Evolutionary conservation across 371 early-diverging fungal species (phyloP), one percentile per base, ranked within the genome.

Genomic region (Mortierella polycephala): DNA sequence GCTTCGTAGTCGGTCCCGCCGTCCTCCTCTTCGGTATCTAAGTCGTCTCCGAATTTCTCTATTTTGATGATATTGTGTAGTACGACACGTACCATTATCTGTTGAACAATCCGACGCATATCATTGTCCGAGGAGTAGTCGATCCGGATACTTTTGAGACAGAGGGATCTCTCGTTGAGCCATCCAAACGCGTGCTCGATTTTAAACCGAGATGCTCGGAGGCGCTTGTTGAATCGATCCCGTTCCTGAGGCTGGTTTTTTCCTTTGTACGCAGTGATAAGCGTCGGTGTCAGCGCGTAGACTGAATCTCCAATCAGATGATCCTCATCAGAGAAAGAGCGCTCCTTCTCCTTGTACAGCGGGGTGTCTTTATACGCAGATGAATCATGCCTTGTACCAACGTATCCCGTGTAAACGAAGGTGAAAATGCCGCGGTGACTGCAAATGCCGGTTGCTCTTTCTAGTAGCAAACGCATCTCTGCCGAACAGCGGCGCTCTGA

Each of bases 381-480:
- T 16, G 52, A 61, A 52, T 41, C 61, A 20, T 61, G 52, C 11
- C 41, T 61, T 16, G 37, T 61, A 20, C 61, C 51, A n/a, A 39
- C 40, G 30, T 61, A 61, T 8, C 61, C 52, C 11, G 51, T 51
- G 41, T 12, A 23, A 18, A 61, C 50, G 40, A 39, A 51, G 11
- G 20, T 61, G 41, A 61, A 61, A 9, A 61, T 37, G 52, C 52
- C 61, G 13, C 52, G 50, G 39, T 61, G 40, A 11, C 23, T 8
- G 12, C 62, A 62, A 51, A 13, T 2, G n/a, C 5, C n/a, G 21
- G 50, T 47, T 49, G 40, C 37, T 40, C 40, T 60, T 60, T 13
- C 51, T 49, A 18, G 51, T 60, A 30, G 50, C 60, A 60, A 60
- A 50, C 8, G 51, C 23, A 23, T 50, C 60, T 60, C 60, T 21